Base-by-base conservation (phyloP, 1,139 yeast genomes). In the Meyerozyma carpophila region DNA sequence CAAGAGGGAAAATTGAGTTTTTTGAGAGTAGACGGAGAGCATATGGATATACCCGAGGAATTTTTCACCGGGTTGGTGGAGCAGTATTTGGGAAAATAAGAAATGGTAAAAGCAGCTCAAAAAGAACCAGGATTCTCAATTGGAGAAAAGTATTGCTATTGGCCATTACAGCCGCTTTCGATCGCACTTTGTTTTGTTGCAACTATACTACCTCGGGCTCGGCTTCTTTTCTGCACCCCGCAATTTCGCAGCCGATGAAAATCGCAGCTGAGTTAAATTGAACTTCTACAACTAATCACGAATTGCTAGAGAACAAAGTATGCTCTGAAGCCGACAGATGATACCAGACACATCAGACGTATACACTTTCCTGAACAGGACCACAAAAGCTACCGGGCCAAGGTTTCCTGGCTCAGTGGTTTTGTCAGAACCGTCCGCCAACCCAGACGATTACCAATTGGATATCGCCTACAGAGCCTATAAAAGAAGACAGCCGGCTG, bases 1-100 rank as follows among this genome's bases (percentile, higher is more conserved):
- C 62, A 67, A 10, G 54, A 63, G 0, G 66, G 60, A 0, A 70
- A 66, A 43, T 62, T 87, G 26, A 76, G 68, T 8, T 83, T 81
- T 48, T 53, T 72, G 34, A 57, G 62, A 3, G 68, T 85, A 16
- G 77, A 81, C 32, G 89, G 79, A n/a, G 70, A 61, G 4, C 95
- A 87, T 59, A 83, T 87, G 90, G 65, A 67, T 25, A 76, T 87
- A 25, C 65, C 77, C 8, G 80, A 80, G 18, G 66, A 64, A 0
- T 74, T 76, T 47, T 58, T 84, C 39, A 56, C 51, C 20, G 60
- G 65, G 4, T 58, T 77, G 10, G 70, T 72, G 3, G 49, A 53
- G 34, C 55, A 61, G 42, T 79, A 71, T 47, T 62, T 60, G 40
- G 68, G 64, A 37, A 34, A 27, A 13, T 32, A 32, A 10, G 8